Conservation (phyloP, 139 green algal species). For the Chlorella sp. region DNA sequence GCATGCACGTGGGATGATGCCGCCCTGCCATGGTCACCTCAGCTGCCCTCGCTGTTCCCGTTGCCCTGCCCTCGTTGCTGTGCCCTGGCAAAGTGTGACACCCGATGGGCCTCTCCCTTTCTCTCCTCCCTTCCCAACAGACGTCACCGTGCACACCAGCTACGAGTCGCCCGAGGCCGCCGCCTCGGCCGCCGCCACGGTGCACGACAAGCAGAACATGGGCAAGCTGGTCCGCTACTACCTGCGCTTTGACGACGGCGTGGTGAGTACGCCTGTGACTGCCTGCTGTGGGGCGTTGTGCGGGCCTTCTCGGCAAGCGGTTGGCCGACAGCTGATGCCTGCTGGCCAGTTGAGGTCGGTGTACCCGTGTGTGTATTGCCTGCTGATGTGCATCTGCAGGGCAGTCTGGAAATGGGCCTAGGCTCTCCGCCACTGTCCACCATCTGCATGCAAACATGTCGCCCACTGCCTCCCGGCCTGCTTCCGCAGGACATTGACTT, state of each 20-base stretch:
- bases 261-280: slow-evolving; percentile 39
- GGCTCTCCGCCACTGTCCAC: too few relatives aligned
- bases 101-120: background rate
- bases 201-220: slow-evolving; percentile 69
- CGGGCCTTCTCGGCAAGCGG: background rate
- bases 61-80: too few relatives aligned
- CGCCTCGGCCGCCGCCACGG: slow-evolving; percentile 53
- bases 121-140: background rate
- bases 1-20: too few relatives aligned
- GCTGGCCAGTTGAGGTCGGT: too few relatives aligned
- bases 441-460: too few relatives aligned
- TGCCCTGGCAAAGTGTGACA: too few relatives aligned
- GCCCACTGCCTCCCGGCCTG: background rate
- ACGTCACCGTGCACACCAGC: slow-evolving; percentile 58
- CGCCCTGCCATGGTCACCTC: too few relatives aligned
- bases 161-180: background rate
- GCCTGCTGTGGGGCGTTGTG: background rate
- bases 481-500: slow-evolving; percentile 14
- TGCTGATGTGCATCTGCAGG: too few relatives aligned
- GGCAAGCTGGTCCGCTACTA: slow-evolving; percentile 75
- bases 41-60: too few relatives aligned
- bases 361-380: too few relatives aligned
- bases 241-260: slow-evolving; percentile 81
- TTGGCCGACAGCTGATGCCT: too few relatives aligned
- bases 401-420: too few relatives aligned